Conservation (phyloP, 306 rosid species). For the Cicer yamashitae region DNA sequence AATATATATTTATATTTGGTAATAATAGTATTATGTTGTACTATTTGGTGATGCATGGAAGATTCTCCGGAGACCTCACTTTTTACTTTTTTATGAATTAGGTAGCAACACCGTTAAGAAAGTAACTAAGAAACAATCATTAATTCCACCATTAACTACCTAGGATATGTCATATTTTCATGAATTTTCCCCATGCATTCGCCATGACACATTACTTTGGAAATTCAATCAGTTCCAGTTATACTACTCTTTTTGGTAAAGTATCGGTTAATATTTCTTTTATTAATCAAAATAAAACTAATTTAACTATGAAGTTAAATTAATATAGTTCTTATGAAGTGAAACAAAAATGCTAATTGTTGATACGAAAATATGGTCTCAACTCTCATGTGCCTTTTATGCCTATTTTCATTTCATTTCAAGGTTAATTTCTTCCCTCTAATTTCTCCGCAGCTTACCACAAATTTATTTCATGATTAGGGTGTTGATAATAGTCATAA, state of each 20-base stretch:
- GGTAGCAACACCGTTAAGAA: not conserved
- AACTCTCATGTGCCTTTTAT: not conserved
- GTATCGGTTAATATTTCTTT: not conserved
- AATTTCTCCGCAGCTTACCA: not conserved
- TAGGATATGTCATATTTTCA: not conserved
- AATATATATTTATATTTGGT: too few species aligned
- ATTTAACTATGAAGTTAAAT: too few species aligned
- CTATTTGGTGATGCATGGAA: not conserved
- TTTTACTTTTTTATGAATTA: not conserved
- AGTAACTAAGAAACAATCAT: not conserved
- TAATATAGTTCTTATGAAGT: not conserved
- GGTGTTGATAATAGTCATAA: too few species aligned
- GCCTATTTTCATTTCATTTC: not conserved
- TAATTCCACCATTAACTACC: not conserved
- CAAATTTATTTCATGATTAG: too few species aligned
- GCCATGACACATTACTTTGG: not conserved
- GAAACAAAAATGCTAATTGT: not conserved
- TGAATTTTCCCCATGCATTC: constrained; percentile 11
- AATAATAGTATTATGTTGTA: too few species aligned
- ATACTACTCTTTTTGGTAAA: not conserved
- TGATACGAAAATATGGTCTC: not conserved
- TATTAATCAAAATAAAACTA: too few species aligned
- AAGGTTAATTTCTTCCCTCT: not conserved
- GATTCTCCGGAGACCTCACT: not conserved
- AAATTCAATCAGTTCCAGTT: not conserved